These are phyloP conservation scores for Lignosus rhinocerotis DNA, from an alignment of 1,284 basidiomycete genomes.

Conservation along the genomic window DNA sequence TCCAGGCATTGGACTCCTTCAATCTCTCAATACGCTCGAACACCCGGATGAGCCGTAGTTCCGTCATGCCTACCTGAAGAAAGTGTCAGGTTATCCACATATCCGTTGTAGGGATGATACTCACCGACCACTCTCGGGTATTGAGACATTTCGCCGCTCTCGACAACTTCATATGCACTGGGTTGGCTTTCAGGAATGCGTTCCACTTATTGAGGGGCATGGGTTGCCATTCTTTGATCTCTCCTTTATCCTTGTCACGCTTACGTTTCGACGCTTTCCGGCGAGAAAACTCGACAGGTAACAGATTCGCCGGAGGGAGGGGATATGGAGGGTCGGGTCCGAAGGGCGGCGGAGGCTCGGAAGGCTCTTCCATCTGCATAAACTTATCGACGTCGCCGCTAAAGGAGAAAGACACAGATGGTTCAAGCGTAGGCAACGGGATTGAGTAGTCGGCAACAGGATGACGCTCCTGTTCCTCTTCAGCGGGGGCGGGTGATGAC, in stretches of 20 bases:
- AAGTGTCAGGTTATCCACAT: background rate
- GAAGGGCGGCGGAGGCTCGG: slow-evolving; percentile 3
- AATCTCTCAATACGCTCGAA: slow-evolving; percentile 86
- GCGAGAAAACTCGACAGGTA: slow-evolving; percentile 66
- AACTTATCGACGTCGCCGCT: slow-evolving; percentile 18
- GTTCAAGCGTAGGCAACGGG: slow-evolving; percentile 9
- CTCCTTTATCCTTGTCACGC: slow-evolving; percentile 44
- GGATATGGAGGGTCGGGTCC: slow-evolving; percentile 47
- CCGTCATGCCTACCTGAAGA: slow-evolving; percentile 69
- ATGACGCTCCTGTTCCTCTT: background rate
- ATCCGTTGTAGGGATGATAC: slow-evolving; percentile 26
- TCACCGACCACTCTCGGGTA: slow-evolving; percentile 78
- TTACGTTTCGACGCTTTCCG: slow-evolving; percentile 63
- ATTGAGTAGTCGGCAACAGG: slow-evolving; percentile 14
- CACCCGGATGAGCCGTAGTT: slow-evolving; percentile 75
- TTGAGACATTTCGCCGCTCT: slow-evolving; percentile 74
- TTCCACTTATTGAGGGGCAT: slow-evolving; percentile 74
- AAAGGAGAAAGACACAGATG: slow-evolving; percentile 4
- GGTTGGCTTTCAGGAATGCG: slow-evolving; percentile 69
- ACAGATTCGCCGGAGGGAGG: slow-evolving; percentile 58
- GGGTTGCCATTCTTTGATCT: slow-evolving; percentile 63
- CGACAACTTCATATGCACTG: slow-evolving; percentile 66
- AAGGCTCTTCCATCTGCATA: slow-evolving; percentile 20
- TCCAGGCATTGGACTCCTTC: slow-evolving; percentile 85
- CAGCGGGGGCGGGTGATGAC: slow-evolving; percentile 4